Percentiles rank a stretch among this genome's conserved stretches.
These are phyloP conservation scores for Acarospora socialis DNA, from an alignment of 2,329 filamentous ascomycete genomes.

Conservation along the genomic window DNA sequence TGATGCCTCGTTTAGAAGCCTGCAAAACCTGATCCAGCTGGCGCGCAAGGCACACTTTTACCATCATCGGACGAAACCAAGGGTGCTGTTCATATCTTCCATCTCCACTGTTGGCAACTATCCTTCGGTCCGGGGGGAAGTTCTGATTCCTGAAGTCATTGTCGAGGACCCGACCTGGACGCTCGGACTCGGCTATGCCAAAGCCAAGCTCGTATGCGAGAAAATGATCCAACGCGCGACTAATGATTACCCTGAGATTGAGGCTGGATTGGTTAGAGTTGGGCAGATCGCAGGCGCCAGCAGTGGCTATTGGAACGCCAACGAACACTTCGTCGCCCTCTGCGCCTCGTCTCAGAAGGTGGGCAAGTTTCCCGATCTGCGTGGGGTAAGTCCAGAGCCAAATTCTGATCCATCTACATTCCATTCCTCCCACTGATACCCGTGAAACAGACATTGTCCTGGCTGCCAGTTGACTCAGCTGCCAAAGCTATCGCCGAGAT, in stretches of 20 bases:
- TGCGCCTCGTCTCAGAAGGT: conserved; percentile 6
- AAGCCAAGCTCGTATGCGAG: conserved; percentile 11
- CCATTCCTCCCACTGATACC: not conserved
- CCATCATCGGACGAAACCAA: not conserved
- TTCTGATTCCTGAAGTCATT: conserved; percentile 5
- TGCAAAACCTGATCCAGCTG: conserved; percentile 4
- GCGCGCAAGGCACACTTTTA: not conserved
- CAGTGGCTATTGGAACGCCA: conserved; percentile 9
- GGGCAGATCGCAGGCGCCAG: conserved; percentile 10
- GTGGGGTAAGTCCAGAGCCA: conserved; percentile 8
- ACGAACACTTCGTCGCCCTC: conserved; percentile 9
- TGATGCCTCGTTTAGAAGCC: conserved; percentile 7
- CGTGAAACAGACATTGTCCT: conserved; percentile 7
- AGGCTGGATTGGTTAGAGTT: conserved; percentile 6
- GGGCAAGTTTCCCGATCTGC: conserved; percentile 5
- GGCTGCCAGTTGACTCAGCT: conserved; percentile 7
- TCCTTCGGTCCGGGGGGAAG: conserved; percentile 2
- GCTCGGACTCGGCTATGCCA: conserved; percentile 6
- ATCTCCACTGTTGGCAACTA: conserved; percentile 6
- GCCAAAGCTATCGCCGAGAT: conserved; percentile 6
- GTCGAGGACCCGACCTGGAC: conserved; percentile 1
- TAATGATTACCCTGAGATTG: not conserved
- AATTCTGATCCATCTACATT: too few species aligned
- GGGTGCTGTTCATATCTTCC: conserved; percentile 7
- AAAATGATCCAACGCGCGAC: conserved; percentile 6